phyloP scores from a whole-genome alignment of 108 stramenopile genomes.

The Epipyxis sp. region DNA sequence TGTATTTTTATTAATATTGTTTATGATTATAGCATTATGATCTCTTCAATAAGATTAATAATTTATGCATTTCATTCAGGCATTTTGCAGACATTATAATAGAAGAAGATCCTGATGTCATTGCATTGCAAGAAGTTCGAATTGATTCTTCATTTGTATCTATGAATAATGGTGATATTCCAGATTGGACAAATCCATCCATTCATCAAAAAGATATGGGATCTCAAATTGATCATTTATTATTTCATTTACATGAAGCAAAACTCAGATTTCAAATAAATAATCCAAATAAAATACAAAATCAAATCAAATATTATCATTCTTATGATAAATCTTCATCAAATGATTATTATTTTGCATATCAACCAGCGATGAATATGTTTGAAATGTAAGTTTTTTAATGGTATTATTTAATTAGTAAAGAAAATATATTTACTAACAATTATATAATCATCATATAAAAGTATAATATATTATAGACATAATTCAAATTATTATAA shows the following conservation, averaged over 20 bases:
- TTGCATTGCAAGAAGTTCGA: slow-evolving; percentile 28
- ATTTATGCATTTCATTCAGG: background rate
- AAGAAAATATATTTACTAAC: too few relatives aligned
- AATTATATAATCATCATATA: too few relatives aligned
- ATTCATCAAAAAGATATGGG: background rate
- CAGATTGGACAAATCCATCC: background rate
- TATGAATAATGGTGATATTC: background rate
- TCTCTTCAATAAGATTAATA: too few relatives aligned
- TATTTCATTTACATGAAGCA: background rate
- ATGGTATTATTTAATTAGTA: too few relatives aligned
- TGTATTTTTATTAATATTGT: background rate
- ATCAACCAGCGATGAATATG: slow-evolving; percentile 11
- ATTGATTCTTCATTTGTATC: slow-evolving; percentile 11
- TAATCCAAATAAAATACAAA: too few relatives aligned
- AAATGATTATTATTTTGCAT: background rate
- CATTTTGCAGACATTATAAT: slow-evolving; percentile 19
- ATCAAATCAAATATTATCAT: too few relatives aligned
- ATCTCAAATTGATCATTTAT: slow-evolving; percentile 7
- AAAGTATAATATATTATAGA: too few relatives aligned
- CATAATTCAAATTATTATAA: too few relatives aligned
- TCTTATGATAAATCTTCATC: too few relatives aligned
- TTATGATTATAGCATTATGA: too few relatives aligned
- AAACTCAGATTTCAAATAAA: background rate
- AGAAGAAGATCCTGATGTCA: slow-evolving; percentile 22
- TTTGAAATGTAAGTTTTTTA: slow-evolving; percentile 14